A percentile compares a stretch with the other conserved stretches of the same genome.
These are phyloP conservation scores for Stachybotrys echinatus DNA, from an alignment of 2,329 filamentous ascomycete species.

Conservation along the genomic window DNA sequence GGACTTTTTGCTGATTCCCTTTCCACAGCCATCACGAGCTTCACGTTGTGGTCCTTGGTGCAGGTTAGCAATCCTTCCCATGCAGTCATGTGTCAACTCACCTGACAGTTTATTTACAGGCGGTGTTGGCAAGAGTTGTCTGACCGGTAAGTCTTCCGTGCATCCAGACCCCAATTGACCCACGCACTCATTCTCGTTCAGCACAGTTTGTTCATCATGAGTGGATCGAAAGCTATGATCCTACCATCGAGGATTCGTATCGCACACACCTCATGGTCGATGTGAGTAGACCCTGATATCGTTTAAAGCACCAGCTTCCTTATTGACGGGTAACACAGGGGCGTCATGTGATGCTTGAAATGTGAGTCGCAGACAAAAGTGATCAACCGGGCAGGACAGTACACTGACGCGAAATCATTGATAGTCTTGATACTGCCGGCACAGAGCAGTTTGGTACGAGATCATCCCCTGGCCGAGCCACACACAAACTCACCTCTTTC, in stretches of 20 bases:
- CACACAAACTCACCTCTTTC: not conserved
- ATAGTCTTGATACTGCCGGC: constrained; percentile 78
- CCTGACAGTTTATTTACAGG: constrained; percentile 44
- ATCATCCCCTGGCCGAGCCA: constrained; percentile 3
- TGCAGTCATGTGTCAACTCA: constrained; percentile 10
- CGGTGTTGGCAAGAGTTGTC: constrained; percentile 87
- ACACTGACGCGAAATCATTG: not conserved
- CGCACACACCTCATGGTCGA: constrained; percentile 74
- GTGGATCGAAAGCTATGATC: constrained; percentile 85
- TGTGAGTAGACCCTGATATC: constrained; percentile 48
- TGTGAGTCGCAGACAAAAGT: constrained; percentile 62
- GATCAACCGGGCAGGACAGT: too few relatives aligned
- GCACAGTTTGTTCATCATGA: constrained; percentile 93
- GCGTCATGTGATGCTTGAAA: constrained; percentile 83
- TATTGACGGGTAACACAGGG: constrained; percentile 49
- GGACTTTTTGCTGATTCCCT: not conserved
- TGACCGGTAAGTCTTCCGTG: constrained; percentile 61
- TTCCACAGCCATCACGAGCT: constrained; percentile 64
- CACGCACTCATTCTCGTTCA: constrained; percentile 26
- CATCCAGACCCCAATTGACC: constrained; percentile 2
- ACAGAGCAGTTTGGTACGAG: constrained; percentile 86
- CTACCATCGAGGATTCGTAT: constrained; percentile 74
- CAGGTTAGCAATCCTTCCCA: constrained; percentile 48
- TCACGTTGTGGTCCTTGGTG: constrained; percentile 76
- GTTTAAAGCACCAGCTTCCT: not conserved